Base-by-base conservation (phyloP, 176 grass and related monocot species). In the Avena eriantha region DNA sequence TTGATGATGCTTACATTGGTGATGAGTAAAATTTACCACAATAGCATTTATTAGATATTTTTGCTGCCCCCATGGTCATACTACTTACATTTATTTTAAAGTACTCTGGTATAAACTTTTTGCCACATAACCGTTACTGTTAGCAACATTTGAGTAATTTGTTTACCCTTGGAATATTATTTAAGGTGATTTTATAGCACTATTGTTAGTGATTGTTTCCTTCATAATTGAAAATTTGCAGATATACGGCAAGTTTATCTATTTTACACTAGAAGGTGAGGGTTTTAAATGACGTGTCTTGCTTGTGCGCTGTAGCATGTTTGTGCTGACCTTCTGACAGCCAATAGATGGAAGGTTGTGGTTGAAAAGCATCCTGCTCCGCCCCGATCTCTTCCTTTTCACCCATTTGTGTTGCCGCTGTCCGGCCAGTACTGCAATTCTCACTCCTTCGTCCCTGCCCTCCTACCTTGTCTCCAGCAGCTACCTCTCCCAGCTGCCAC, bases 241-340 rank as follows among this genome's bases (percentile, higher is more conserved):
- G 81, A 76, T n/a, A 29, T 50, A 29, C 5, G 23, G 1, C 9
- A 3, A 48, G 10, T 35, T 47, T 26, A 65, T 65, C 33, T 22
- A 55, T 55, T 53, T 83, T 78, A 76, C 73, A 76, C 12, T 31
- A 76, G 53, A 76, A 33, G 15, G 24, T 53, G 47, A 76, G 53
- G 23, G 31, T 53, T 74, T 72, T 35, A 68, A 76, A 33, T 51
- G 14, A 33, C 2, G n/a, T 5, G 3, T 53, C 46, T 76, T 51
- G 48, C 73, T 31, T 7, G 15, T 76, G 73, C 73, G 9, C 8
- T 15, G 23, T 53, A 51, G 3, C 47, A 11, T 76, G 73, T 76
- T 76, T 53, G 73, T 33, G 23, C 73, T 53, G 47, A 53, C 73
- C 47, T 49, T 76, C 23, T 16, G 3, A 48, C 70, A 73, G 11